Conservation (phyloP, 768 basidiomycete genomes). For the Ramaria rubella region DNA sequence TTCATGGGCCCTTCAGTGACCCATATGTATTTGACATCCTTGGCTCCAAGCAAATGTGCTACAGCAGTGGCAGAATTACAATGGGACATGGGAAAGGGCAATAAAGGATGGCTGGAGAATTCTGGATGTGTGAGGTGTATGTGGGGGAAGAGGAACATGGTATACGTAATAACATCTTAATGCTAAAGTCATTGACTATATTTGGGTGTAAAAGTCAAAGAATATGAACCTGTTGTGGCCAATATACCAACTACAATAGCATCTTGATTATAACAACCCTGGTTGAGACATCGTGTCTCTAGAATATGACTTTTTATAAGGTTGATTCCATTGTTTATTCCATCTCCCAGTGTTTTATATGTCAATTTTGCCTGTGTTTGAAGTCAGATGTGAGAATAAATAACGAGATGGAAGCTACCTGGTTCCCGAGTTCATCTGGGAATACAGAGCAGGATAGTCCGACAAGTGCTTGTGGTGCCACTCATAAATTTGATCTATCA, state of each 20-base stretch:
- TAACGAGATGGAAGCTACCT: not conserved
- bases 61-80: constrained; percentile 31
- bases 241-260: constrained; percentile 10
- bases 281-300: not conserved
- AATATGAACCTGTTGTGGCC: constrained; percentile 8
- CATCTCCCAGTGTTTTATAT: not conserved
- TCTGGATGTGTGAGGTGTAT: constrained; percentile 14
- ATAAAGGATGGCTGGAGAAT: not conserved
- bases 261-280: not conserved
- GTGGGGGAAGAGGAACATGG: constrained; percentile 14
- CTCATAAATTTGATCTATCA: constrained; percentile 31
- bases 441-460: constrained; percentile 29
- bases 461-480: constrained; percentile 22
- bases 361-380: not conserved
- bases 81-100: constrained; percentile 28
- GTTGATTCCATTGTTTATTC: not conserved
- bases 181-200: not conserved
- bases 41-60: constrained; percentile 27
- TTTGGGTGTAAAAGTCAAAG: too few relatives aligned
- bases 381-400: not conserved
- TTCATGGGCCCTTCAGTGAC: constrained; percentile 19
- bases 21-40: too few relatives aligned
- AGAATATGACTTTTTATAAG: not conserved
- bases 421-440: constrained; percentile 13
- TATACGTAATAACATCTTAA: constrained; percentile 24